Evolutionary conservation across 2,329 filamentous ascomycete genomes (phyloP), one percentile per base, ranked within the genome.

Genomic region (Epicoccum nigrum): DNA sequence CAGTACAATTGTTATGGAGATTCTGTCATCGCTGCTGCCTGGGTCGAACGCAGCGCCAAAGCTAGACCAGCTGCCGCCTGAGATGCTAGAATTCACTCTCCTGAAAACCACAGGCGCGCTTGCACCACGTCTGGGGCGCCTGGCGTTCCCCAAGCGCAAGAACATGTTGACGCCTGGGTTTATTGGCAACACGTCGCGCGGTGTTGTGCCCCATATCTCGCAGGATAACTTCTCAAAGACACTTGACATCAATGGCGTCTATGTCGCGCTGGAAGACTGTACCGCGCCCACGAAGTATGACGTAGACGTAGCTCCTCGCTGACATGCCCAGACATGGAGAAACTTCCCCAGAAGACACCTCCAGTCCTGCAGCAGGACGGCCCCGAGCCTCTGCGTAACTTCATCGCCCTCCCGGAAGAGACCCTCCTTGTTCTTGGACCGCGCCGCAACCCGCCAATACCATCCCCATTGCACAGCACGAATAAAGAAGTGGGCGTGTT

Each of bases 231-330:
- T 94, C 59, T 72, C 76, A 32, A 86, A 84, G 47, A 79, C 88
- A 64, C 86, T 86, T 1, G 71, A 81, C 4, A 79, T 95, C 52
- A 77, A 79, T 21, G 89, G 88, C 20, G 80, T 90, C 3, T 96
- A 96, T 69, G 79, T 94, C 65, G 90, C 88, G 0, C 77, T 97
- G 21, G 94, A 99, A 79, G 94, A 99, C 74, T 97, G 94, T 97
- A 81, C 74, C 13, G 89, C 73, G 45, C 17, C 12, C 8, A n/a
- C 3, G 7, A n/a, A n/a, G 17, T 23, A 46, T 48, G 40, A 43
- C 47, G 21, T 44, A 28, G 40, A 43, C 47, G 21, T 44, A 28
- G 27, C 38, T 43, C 46, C 46, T 53, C 39, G 67, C 77, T 80
- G 69, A 81, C 56, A 35, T 34, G 55, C 58, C 63, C 73, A 88